Base-by-base conservation (phyloP, 1,284 basidiomycete species). In the Apiotrichum brassicae region DNA sequence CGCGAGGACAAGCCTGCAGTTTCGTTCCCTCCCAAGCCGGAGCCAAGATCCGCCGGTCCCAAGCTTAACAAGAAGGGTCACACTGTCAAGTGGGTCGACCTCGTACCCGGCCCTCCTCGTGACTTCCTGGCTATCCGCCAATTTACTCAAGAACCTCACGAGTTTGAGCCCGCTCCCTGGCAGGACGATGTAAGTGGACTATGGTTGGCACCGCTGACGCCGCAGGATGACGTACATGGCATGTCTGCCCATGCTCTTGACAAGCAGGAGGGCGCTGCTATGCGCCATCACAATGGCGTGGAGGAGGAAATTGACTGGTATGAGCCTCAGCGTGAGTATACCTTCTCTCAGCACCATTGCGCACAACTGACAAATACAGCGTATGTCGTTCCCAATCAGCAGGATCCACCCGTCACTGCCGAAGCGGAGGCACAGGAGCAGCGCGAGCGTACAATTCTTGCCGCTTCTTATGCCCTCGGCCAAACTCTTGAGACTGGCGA, bases 11-110 rank as follows among this genome's bases (percentile, higher is more conserved):
- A 49, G 30, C 35, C 49, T n/a, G n/a, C 5, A 25, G 25, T 3
- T 5, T 23, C 13, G 14, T 13, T 24, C n/a, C n/a, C 24, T 40
- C 24, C 14, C 12, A 30, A 46, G 9, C 36, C 43, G 3, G 30
- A 40, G 20, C 18, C 24, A 14, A 45, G 36, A 24, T 12, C 30
- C 3, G 19, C 32, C 5, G 42, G 35, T 1, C 52, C 39, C 36
- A 66, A 66, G 50, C 51, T 57, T n/a, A 67, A 69, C 43, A 59
- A 58, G 51, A 61, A 65, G 56, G 61, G 67, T 35, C 45, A 58
- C 45, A 47, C 40, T 3, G 63, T 68, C 14, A 42, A 55, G 34
- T 70, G 65, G 50, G 55, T 54, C n/a, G 67, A 70, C 54, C 14
- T 47, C 6, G 53, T 60, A 1, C 50, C 54, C 1, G 45, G 47